Evolutionary conservation across 1,284 basidiomycete genomes (phyloP).

Genomic region (Tilletia setariae): DNA sequence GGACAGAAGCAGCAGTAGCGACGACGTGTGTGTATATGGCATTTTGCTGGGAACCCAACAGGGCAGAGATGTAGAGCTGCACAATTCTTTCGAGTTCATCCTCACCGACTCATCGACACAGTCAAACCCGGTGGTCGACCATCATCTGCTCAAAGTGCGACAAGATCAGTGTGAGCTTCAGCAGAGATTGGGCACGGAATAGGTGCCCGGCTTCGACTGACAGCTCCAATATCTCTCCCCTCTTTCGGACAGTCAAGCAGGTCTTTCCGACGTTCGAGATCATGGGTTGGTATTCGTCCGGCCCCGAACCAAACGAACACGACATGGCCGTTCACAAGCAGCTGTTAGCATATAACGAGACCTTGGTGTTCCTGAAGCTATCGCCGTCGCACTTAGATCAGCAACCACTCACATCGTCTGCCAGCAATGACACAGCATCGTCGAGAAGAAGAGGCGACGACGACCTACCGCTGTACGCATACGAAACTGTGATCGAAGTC

Average conservation of each 20-base stretch:
- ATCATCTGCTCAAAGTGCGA: constrained; percentile 70
- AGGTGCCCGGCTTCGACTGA: neutral
- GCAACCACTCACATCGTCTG: constrained; percentile 23
- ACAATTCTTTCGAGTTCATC: constrained; percentile 89
- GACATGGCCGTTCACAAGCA: constrained; percentile 84
- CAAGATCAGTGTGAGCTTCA: constrained; percentile 76
- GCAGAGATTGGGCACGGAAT: constrained; percentile 16
- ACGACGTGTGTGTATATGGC: constrained; percentile 66
- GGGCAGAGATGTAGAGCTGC: constrained; percentile 89
- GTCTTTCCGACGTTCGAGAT: constrained; percentile 95
- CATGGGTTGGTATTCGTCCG: constrained; percentile 93
- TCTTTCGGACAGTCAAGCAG: constrained; percentile 70
- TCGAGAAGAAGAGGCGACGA: constrained; percentile 20
- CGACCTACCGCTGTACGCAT: constrained; percentile 40
- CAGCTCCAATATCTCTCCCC: neutral
- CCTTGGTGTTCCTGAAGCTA: constrained; percentile 59
- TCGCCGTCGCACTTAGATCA: constrained; percentile 42
- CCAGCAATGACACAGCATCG: neutral
- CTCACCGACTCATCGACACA: constrained; percentile 54
- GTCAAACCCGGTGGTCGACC: constrained; percentile 34
- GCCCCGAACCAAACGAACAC: constrained; percentile 65
- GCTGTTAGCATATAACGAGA: constrained; percentile 59
- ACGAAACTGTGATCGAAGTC: constrained; percentile 43
- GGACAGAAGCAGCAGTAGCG: constrained; percentile 2
- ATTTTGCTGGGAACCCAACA: constrained; percentile 90